Base-by-base conservation (phyloP, 345 rosid species). In the Melaleuca alternifolia region DNA sequence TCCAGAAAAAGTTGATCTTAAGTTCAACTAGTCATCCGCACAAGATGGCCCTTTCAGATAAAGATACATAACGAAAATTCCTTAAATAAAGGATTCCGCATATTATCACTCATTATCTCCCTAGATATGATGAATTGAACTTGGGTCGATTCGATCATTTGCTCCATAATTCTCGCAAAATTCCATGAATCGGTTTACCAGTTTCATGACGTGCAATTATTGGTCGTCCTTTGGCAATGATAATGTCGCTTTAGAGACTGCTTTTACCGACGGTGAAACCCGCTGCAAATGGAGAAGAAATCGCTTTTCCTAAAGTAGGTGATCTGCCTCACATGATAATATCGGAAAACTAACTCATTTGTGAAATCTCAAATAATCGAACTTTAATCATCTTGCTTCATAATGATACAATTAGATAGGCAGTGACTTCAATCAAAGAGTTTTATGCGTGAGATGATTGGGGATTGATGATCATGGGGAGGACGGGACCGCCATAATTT, bases 401-500 rank as follows among this genome's bases (percentile, higher is more conserved):
- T 71, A 33, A 71, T 71, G 79, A 71, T 9, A 71, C 33, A 71
- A 71, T 71, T 71, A 71, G 79, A 33, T 71, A 71, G 26, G 81
- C 48, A 18, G 81, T 20, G 48, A 37, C 48, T 37, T 11, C 81
- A 71, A 37, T 37, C 7, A 71, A 23, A 37, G 48, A 57, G 37
- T 15, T 13, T 51, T 44, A 18, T 56, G 87, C 53, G 46, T 54
- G 87, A 51, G 50, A 86, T 86, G 84, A 86, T 79, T 86, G 75
- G 84, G 33, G 83, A 76, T 11, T 71, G 81, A 71, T 71, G 75
- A 71, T 51, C 65, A 85, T 53, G 87, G 65, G 90, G 86, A 90
- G 95, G 93, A 37, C 87, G 89, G 81, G 48, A 71, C 48, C 44
- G 26, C 13, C 81, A 37, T 10, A 71, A 18, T 33, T 37, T 37